Percentiles rank a stretch among this genome's conserved stretches.
Evolutionary conservation across 2,329 filamentous ascomycete genomes (phyloP).

Genomic region (Hypoxylon sp.): DNA sequence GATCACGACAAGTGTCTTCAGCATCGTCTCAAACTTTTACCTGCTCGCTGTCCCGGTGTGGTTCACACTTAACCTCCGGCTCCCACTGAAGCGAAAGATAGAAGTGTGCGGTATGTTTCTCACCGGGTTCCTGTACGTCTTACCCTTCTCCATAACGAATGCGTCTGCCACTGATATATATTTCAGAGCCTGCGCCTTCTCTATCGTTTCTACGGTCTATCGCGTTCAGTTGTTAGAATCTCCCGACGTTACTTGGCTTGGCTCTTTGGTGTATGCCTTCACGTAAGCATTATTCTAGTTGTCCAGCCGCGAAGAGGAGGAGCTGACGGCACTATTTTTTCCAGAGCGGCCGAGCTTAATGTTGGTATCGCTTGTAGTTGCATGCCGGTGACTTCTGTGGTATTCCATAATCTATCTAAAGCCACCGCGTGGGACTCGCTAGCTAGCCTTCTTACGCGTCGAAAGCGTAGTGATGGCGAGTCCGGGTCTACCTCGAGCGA

Average conservation of each 20-base stretch:
- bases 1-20: conserved; percentile 37
- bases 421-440: conserved; percentile 13
- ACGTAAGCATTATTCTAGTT: conserved; percentile 18
- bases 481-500: neutral
- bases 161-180: neutral
- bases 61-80: conserved; percentile 38
- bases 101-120: conserved; percentile 45
- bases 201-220: conserved; percentile 41
- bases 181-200: conserved; percentile 38
- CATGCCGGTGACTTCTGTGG: conserved; percentile 28
- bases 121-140: conserved; percentile 44
- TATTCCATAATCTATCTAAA: conserved; percentile 9
- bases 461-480: neutral
- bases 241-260: conserved; percentile 44
- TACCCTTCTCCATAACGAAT: neutral
- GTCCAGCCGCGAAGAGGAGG: neutral
- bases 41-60: conserved; percentile 43
- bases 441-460: conserved; percentile 3
- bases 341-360: conserved; percentile 38
- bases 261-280: conserved; percentile 17
- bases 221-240: conserved; percentile 40
- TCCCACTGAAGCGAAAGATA: conserved; percentile 36
- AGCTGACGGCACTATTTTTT: conserved; percentile 12
- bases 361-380: conserved; percentile 36
- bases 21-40: conserved; percentile 46